Evolutionary conservation across 495 filamentous ascomycete genomes (phyloP).

Genomic region (Aspergillus funiculosus): DNA sequence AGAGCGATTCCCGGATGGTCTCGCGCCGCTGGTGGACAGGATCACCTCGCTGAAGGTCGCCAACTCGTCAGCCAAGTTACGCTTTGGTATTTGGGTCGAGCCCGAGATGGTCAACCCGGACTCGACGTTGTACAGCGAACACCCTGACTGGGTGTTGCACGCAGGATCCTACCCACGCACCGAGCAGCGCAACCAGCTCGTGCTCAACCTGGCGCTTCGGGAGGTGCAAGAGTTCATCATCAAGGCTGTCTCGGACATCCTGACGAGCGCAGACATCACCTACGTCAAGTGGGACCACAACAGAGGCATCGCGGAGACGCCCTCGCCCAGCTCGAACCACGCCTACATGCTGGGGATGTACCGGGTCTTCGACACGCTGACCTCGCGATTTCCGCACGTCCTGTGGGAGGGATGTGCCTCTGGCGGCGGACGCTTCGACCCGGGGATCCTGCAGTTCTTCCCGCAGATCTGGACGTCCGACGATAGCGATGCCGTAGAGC

Average conservation of each 20-base stretch:
- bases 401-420: conserved; percentile 55
- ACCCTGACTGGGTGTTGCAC: conserved; percentile 52
- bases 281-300: conserved; percentile 60
- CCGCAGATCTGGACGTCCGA: conserved; percentile 55
- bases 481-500: conserved; percentile 48
- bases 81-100: conserved; percentile 54
- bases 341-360: conserved; percentile 52
- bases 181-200: conserved; percentile 44
- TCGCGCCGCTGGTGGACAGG: conserved; percentile 36
- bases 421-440: conserved; percentile 51
- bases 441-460: conserved; percentile 51
- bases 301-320: conserved; percentile 46
- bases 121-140: conserved; percentile 46
- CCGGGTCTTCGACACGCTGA: conserved; percentile 48
- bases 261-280: conserved; percentile 42
- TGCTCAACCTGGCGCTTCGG: conserved; percentile 46
- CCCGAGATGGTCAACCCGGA: conserved; percentile 55
- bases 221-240: conserved; percentile 55
- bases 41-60: conserved; percentile 39
- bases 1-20: conserved; percentile 47
- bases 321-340: conserved; percentile 44
- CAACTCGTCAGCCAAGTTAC: conserved; percentile 37
- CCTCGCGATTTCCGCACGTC: conserved; percentile 46
- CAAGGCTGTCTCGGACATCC: conserved; percentile 37
- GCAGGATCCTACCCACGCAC: conserved; percentile 48